These are phyloP conservation scores for Mucor velutinosus DNA, from an alignment of 371 early-diverging fungal species.

Conservation along the genomic window DNA sequence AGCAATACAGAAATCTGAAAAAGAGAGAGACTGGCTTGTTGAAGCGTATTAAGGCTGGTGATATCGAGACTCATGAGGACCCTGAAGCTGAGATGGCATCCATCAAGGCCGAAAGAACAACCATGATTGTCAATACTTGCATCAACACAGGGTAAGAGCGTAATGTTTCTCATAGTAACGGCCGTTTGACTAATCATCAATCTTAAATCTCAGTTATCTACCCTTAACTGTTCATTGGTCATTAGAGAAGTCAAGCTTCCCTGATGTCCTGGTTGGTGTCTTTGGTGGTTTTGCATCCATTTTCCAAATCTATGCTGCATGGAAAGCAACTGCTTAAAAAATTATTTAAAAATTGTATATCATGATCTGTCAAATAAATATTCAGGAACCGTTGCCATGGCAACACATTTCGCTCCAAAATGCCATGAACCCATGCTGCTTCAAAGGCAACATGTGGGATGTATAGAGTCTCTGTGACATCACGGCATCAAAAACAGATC, in stretches of 20 bases:
- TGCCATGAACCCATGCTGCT: neutral
- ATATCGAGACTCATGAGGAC: slow-evolving; percentile 55
- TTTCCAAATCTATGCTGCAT: slow-evolving; percentile 81
- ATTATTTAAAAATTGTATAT: neutral
- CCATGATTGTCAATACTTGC: slow-evolving; percentile 69
- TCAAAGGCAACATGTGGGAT: neutral
- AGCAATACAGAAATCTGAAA: slow-evolving; percentile 71
- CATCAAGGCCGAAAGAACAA: slow-evolving; percentile 60
- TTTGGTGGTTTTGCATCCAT: slow-evolving; percentile 92
- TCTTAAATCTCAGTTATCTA: slow-evolving; percentile 67
- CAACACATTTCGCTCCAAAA: neutral
- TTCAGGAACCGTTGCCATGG: neutral
- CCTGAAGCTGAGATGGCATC: slow-evolving; percentile 54
- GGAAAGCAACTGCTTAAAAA: slow-evolving; percentile 70
- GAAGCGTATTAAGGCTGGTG: slow-evolving; percentile 67
- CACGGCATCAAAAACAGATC: neutral
- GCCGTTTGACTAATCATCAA: neutral
- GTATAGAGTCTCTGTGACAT: neutral
- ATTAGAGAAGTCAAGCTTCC: slow-evolving; percentile 78
- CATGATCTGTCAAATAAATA: neutral
- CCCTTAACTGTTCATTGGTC: slow-evolving; percentile 95
- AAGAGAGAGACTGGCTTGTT: slow-evolving; percentile 56
- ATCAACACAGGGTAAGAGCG: slow-evolving; percentile 76
- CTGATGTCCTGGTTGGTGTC: slow-evolving; percentile 89
- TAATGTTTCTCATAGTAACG: neutral